phyloP scores from a whole-genome alignment of 1,284 basidiomycete species.

The Tranzscheliella williamsii region DNA sequence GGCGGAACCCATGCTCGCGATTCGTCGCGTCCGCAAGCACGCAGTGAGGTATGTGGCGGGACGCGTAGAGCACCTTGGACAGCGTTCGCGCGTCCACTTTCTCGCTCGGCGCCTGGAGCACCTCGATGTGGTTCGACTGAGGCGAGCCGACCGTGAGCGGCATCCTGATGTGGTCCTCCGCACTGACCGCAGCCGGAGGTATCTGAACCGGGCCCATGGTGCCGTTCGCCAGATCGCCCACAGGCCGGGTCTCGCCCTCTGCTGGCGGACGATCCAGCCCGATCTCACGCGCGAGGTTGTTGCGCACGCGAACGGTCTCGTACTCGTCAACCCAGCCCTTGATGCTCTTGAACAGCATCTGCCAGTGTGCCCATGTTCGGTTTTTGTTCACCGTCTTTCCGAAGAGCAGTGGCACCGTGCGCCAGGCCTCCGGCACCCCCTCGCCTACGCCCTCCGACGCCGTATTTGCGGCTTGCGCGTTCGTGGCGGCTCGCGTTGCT shows the following conservation, averaged over 20 bases:
- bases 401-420: conserved; percentile 10
- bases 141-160: conserved; percentile 25
- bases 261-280: conserved; percentile 19
- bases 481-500: conserved; percentile 1
- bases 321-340: conserved; percentile 53
- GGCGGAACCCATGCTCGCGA: conserved; percentile 39
- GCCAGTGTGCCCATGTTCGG: conserved; percentile 56
- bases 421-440: no score
- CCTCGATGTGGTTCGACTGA: conserved; percentile 8
- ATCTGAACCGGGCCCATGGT: background rate
- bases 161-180: conserved; percentile 8
- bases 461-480: background rate
- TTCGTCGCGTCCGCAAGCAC: conserved; percentile 44
- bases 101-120: conserved; percentile 17
- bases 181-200: background rate
- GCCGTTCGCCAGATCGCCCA: background rate
- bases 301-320: conserved; percentile 44
- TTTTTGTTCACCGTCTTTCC: conserved; percentile 15
- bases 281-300: conserved; percentile 47
- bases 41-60: conserved; percentile 37
- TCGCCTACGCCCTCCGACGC: background rate
- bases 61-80: conserved; percentile 22
- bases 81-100: conserved; percentile 20
- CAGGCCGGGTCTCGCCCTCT: background rate
- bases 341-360: conserved; percentile 42